Base-by-base conservation (phyloP, 2,329 filamentous ascomycete species). In the Xylogone sp. region DNA sequence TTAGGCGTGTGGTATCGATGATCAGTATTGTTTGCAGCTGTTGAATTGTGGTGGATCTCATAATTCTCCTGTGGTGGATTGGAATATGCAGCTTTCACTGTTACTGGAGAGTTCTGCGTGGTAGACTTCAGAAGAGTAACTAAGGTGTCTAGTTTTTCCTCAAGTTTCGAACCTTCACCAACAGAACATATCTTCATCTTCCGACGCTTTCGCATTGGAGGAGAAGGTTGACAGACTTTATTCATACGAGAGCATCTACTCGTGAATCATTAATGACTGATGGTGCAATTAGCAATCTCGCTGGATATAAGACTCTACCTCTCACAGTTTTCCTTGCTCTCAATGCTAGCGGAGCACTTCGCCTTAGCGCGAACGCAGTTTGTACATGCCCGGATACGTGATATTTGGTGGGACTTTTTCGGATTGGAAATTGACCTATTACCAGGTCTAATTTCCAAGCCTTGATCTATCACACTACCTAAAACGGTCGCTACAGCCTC, bases 211-310 rank as follows among this genome's bases (percentile, higher is more conserved):
- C 46, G 51, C 16, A 47, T 18, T 9, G 51, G 47, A 43, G 47
- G 47, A 13, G 51, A 53, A 43, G 47, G 47, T 31, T 50, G 51
- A 43, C 51, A 53, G 19, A n/a, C 19, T 39, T 53, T 53, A 6
- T 44, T 31, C 46, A 53, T 53, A 16, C 47, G 51, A 47, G 46
- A 20, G 18, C 51, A 53, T 47, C 51, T 53, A 47, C 22, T 9
- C n/a, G 10, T 21, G 18, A 9, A 46, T 46, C 13, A 12, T 48
- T 9, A 48, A 13, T 34, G 3, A 18, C 20, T 42, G 13, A n/a
- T n/a, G n/a, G n/a, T n/a, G n/a, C n/a, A n/a, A n/a, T n/a, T n/a
- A 29, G 12, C 5, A 34, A 16, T 18, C 3, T 31, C 13, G 27
- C 27, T 13, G 7, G 27, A 13, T 7, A 7, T 8, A 31, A 31